Base-by-base conservation (phyloP, 2,329 filamentous ascomycete genomes). In the Hypocrella siamensis region DNA sequence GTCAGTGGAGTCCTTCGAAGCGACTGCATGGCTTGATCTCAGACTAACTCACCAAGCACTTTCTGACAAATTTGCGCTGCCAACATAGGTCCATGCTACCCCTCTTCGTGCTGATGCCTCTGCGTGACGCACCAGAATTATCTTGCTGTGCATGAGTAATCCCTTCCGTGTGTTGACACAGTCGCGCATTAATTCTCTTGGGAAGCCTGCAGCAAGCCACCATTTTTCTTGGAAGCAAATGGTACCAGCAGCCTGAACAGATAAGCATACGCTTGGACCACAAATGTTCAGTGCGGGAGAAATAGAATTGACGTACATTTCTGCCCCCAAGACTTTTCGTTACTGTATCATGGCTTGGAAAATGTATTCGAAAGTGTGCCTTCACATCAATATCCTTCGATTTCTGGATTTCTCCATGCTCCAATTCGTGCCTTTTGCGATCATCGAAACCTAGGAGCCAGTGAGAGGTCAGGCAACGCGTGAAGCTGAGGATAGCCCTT, bases 11-110 rank as follows among this genome's bases (percentile, higher is more conserved):
- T 12, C 17, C 6, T 11, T 18, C 12, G 6, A 9, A 31, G n/a
- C 11, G 7, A 26, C n/a, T n/a, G n/a, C 27, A 15, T 24, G 22
- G 15, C 8, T 19, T 15, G 14, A 27, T 12, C 6, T n/a, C n/a
- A n/a, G 4, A 14, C 14, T n/a, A 24, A 60, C 73, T 62, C 57
- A 84, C 80, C 90, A 98, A 19, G 90, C 90, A 49, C 81, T 86
- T 53, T 94, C 85, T 0, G 85, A 93, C 18, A 93, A 57, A 54
- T 98, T 98, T 6, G 84, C 83, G 44, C 83, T 93, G 12, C 90
- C 90, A 24, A 93, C 58, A 47, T 96, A 96, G 3, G 70, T 78
- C 78, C 83, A 96, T 4, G 75, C 74, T 35, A 39, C 11, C n/a
- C 25, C 25, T 15, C 17, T 15, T 8, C 8, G 15, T 26, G 15